Evolutionary conservation across 257 asterid species (phyloP).

Genomic region (Eucommia ulmoides): DNA sequence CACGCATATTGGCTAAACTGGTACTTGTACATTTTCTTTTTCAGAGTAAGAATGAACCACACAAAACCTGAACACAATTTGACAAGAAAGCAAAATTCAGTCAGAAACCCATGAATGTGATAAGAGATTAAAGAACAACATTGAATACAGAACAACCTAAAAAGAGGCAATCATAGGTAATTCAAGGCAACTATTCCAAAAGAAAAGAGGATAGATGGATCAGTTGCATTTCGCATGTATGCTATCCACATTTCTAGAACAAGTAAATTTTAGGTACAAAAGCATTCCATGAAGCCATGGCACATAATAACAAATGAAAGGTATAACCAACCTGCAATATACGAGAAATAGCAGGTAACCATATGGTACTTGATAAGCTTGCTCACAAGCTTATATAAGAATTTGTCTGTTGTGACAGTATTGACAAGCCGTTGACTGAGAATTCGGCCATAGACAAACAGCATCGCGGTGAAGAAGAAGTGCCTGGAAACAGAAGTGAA

Average conservation of each 20-base stretch:
- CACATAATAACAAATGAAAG: constrained; percentile 1
- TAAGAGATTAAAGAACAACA: too few relatives aligned
- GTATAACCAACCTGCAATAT: constrained; percentile 55
- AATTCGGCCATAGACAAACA: constrained; percentile 73
- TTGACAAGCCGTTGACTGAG: constrained; percentile 82
- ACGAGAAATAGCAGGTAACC: constrained; percentile 84
- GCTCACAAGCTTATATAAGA: constrained; percentile 60
- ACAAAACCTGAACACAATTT: constrained; percentile 46
- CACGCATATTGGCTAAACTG: constrained; percentile 65
- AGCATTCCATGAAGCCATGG: too few relatives aligned
- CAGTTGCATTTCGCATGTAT: too few relatives aligned
- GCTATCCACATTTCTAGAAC: too few relatives aligned
- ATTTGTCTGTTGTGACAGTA: constrained; percentile 61
- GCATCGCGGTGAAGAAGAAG: constrained; percentile 83
- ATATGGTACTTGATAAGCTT: constrained; percentile 72
- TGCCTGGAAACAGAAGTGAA: constrained; percentile 42
- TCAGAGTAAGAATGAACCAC: constrained; percentile 60
- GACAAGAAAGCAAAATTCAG: not conserved
- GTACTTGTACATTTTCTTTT: constrained; percentile 59
- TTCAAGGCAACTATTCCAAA: too few relatives aligned
- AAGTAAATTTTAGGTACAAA: too few relatives aligned
- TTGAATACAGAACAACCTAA: too few relatives aligned
- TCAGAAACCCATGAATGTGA: not conserved
- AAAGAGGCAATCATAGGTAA: too few relatives aligned
- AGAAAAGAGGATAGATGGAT: too few relatives aligned